These are phyloP conservation scores for Jamesozyma piceae DNA, from an alignment of 805 yeast genomes.

Conservation along the genomic window DNA sequence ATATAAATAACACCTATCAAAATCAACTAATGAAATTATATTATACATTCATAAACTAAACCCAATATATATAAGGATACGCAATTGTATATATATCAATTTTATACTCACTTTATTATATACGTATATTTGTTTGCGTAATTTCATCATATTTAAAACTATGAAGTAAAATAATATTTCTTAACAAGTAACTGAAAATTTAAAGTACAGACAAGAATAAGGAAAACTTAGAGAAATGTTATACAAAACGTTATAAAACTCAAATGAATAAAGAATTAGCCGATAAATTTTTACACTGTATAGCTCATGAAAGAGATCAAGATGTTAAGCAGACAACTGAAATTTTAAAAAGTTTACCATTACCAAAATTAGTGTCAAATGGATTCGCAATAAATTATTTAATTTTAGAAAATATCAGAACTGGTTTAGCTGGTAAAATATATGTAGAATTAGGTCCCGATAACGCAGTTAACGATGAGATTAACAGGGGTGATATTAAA, in stretches of 20 bases:
- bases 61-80: too few relatives aligned
- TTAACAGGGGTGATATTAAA: slow-evolving; percentile 44
- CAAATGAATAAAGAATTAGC: slow-evolving; percentile 31
- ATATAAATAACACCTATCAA: too few relatives aligned
- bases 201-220: too few relatives aligned
- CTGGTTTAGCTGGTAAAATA: slow-evolving; percentile 65
- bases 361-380: slow-evolving; percentile 54
- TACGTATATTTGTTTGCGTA: too few relatives aligned
- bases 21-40: neutral
- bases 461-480: slow-evolving; percentile 25
- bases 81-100: neutral
- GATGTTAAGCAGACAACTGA: slow-evolving; percentile 42
- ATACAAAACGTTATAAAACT: too few relatives aligned
- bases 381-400: slow-evolving; percentile 75
- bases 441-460: slow-evolving; percentile 56
- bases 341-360: slow-evolving; percentile 41
- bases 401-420: slow-evolving; percentile 47
- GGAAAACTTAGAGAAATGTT: too few relatives aligned
- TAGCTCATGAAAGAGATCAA: slow-evolving; percentile 41
- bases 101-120: neutral
- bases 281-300: slow-evolving; percentile 31
- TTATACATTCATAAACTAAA: neutral
- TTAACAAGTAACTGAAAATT: too few relatives aligned
- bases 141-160: too few relatives aligned
- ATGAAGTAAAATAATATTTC: too few relatives aligned